Percentiles rank a stretch among this genome's conserved stretches.
Evolutionary conservation across 345 rosid species (phyloP).

Genomic region (Eucalyptus microcorys): DNA sequence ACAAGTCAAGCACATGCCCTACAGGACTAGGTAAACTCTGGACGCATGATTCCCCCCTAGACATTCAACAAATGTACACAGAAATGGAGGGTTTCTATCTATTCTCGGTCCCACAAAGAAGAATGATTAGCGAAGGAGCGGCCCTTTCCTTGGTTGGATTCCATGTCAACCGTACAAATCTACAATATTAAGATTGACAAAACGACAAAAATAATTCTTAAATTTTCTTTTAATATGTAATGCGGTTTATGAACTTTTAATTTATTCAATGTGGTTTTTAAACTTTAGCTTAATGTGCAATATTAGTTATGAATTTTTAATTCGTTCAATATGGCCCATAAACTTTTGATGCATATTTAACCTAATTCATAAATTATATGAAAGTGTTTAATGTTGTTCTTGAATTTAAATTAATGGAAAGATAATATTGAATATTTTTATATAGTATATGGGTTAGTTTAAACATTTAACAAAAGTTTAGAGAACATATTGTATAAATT

Average conservation of each 20-base stretch:
- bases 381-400: rapidly evolving
- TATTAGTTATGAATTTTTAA: too few species aligned
- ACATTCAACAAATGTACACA: not conserved
- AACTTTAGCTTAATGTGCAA: rapidly evolving
- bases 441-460: not conserved
- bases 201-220: too few species aligned
- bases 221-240: too few species aligned
- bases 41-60: not conserved
- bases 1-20: not conserved
- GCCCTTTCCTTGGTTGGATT: not conserved
- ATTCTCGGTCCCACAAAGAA: not conserved
- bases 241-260: rapidly evolving
- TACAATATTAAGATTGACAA: not conserved
- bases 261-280: too few species aligned
- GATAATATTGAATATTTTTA: too few species aligned
- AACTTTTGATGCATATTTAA: not conserved
- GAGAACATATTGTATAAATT: not conserved
- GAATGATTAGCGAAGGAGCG: not conserved
- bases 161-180: not conserved
- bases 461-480: too few species aligned
- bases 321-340: rapidly evolving
- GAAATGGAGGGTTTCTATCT: not conserved
- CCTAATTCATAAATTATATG: too few species aligned
- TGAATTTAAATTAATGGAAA: too few species aligned
- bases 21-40: not conserved